A percentile compares a stretch with the other conserved stretches of the same genome.
Conservation (phyloP, 805 yeast species). For the Starmerella apis region DNA sequence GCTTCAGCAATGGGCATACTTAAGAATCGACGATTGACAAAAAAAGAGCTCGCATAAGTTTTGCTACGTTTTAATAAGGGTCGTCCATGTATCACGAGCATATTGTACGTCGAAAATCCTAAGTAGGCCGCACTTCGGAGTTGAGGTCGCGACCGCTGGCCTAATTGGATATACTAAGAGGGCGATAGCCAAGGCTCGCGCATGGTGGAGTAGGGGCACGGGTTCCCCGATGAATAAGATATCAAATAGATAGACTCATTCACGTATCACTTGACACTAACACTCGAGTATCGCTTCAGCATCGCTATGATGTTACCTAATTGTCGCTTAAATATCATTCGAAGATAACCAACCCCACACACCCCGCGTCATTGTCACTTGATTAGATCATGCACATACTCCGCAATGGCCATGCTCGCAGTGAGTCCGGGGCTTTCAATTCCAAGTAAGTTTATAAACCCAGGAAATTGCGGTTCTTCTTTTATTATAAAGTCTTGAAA, state of each 20-base stretch:
- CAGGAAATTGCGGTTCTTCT: slow-evolving; percentile 50
- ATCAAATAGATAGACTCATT: neutral
- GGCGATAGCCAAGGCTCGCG: neutral
- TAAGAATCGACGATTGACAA: neutral
- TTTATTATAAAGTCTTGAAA: slow-evolving; percentile 68
- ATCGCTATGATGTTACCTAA: too few species aligned
- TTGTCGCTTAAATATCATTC: too few species aligned
- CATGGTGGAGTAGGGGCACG: neutral
- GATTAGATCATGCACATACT: slow-evolving; percentile 41
- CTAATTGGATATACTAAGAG: neutral
- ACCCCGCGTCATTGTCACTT: too few species aligned
- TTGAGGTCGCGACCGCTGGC: neutral
- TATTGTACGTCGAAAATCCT: neutral
- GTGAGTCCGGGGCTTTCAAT: slow-evolving; percentile 91
- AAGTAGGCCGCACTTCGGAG: neutral
- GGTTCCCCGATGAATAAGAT: neutral
- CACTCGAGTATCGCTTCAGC: too few species aligned
- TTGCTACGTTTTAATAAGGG: neutral
- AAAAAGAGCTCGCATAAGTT: neutral
- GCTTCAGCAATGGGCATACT: neutral
- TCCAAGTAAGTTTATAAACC: slow-evolving; percentile 69
- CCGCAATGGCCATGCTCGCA: slow-evolving; percentile 70
- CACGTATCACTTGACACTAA: too few species aligned
- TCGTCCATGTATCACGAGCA: neutral
- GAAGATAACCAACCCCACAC: too few species aligned